These are phyloP conservation scores for sorghum (Sorghum bicolor) DNA, from an alignment of 176 grass and related monocot genomes.

Conservation along the genomic window Sorghum_bicolor_NCBIv3 NC_012870.2:5512501-5513000, in stretches of 20 bases:
- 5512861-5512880: slow-evolving; percentile 56
- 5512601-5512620: background rate
- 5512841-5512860: slow-evolving; percentile 86
- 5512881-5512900: slow-evolving; percentile 22
- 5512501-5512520: slow-evolving; percentile 76
- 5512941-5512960: background rate
- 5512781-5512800: slow-evolving; percentile 93
- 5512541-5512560: slow-evolving; percentile 91
- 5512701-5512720: slow-evolving; percentile 87
- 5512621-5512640: background rate
- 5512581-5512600: slow-evolving; percentile 7
- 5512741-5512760: slow-evolving; percentile 67
- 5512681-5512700: slow-evolving; percentile 97
- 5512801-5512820: slow-evolving; percentile 99
- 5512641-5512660: background rate
- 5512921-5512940: slow-evolving; percentile 11
- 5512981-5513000: background rate
- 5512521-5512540: slow-evolving; percentile 98
- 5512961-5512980: background rate
- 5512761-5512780: slow-evolving; percentile 90
- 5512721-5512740: slow-evolving; percentile 79
- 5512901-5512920: slow-evolving; percentile 25
- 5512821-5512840: slow-evolving; percentile 99
- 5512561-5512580: slow-evolving; percentile 26
- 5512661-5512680: background rate